These are phyloP conservation scores for Rhizophlyctis rosea DNA, from an alignment of 192 early-diverging fungal species.

Conservation along the genomic window DNA sequence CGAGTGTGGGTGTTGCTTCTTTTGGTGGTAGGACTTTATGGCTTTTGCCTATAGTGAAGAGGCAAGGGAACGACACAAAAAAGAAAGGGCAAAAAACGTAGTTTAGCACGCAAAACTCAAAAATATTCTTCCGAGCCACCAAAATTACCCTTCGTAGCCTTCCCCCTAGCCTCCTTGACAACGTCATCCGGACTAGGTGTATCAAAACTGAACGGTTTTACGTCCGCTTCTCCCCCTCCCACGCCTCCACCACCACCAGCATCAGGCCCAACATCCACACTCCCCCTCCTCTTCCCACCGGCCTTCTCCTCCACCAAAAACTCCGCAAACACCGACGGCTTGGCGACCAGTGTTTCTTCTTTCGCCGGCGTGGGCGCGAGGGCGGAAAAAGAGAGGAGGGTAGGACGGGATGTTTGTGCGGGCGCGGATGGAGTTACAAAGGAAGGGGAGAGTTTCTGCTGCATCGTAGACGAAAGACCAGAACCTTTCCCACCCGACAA, in stretches of 20 bases:
- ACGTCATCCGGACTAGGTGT: slow-evolving; percentile 82
- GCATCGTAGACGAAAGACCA: slow-evolving; percentile 3
- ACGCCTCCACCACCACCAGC: not conserved
- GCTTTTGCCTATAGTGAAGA: slow-evolving; percentile 27
- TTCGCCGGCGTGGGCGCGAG: not conserved
- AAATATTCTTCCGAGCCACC: no score
- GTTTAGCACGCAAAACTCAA: no score
- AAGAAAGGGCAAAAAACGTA: no score
- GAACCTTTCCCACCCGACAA: not conserved
- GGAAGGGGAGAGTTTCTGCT: not conserved
- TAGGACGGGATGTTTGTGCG: not conserved
- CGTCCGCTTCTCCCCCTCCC: slow-evolving; percentile 6
- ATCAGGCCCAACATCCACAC: no score
- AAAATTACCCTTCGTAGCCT: slow-evolving; percentile 35
- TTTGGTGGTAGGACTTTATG: slow-evolving; percentile 17
- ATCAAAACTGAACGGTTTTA: slow-evolving; percentile 62
- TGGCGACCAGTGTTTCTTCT: slow-evolving; percentile 3
- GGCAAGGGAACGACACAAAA: no score
- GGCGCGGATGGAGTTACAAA: no score
- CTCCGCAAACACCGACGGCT: slow-evolving; percentile 27
- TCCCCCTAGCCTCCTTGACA: slow-evolving; percentile 56
- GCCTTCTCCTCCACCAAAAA: slow-evolving; percentile 16
- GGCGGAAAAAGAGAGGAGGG: not conserved
- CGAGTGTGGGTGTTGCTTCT: no score
- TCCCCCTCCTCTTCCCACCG: no score